Evolutionary conservation across 495 filamentous ascomycete genomes (phyloP).

Genomic region (Polyplosphaeria fusca): DNA sequence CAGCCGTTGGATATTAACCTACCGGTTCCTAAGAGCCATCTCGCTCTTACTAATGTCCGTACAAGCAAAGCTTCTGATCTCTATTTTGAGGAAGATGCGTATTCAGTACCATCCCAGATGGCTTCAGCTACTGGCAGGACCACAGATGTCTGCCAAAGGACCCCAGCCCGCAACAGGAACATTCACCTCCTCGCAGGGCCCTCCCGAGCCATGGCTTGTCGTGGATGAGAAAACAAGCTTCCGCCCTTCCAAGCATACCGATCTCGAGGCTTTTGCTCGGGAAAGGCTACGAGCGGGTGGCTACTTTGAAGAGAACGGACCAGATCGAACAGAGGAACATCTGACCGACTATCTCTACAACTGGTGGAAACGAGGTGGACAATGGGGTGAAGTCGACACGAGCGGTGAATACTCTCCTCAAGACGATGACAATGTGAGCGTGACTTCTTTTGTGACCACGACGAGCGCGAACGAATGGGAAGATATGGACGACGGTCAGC

Average conservation of each 20-base stretch:
- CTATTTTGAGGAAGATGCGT: constrained; percentile 56
- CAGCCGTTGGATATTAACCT: constrained; percentile 66
- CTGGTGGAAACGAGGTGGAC: constrained; percentile 76
- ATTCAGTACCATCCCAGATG: constrained; percentile 61
- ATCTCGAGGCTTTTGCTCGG: constrained; percentile 73
- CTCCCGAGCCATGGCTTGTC: constrained; percentile 23
- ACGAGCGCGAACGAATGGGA: constrained; percentile 44
- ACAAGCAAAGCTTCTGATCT: constrained; percentile 54
- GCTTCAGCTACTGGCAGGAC: constrained; percentile 53
- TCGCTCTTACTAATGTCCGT: constrained; percentile 62
- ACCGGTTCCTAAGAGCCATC: constrained; percentile 71
- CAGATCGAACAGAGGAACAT: constrained; percentile 54
- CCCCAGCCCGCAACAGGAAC: not conserved
- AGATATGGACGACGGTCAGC: constrained; percentile 56
- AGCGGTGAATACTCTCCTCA: constrained; percentile 66
- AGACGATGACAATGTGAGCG: constrained; percentile 73
- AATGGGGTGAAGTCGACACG: constrained; percentile 75
- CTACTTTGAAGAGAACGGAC: constrained; percentile 21
- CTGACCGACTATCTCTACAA: constrained; percentile 70
- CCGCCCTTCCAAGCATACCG: constrained; percentile 32
- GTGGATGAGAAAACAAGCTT: constrained; percentile 9
- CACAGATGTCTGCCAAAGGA: constrained; percentile 38
- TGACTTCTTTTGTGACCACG: constrained; percentile 62
- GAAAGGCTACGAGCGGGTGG: constrained; percentile 42
- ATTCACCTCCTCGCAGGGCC: not conserved